phyloP scores from a whole-genome alignment of 192 early-diverging fungal genomes.

The Paraglomus occultum region DNA sequence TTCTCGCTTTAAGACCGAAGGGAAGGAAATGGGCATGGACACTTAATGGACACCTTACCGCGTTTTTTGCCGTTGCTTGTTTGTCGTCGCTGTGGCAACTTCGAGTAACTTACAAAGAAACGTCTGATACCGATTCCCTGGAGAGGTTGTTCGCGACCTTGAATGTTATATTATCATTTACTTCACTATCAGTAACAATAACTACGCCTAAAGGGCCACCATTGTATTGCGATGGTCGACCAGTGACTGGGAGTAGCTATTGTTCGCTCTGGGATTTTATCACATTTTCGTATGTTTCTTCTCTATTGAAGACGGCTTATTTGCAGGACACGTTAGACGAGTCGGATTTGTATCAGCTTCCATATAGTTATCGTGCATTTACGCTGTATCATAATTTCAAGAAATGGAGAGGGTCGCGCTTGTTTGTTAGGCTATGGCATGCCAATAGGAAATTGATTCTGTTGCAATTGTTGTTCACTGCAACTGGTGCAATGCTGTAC shows the following conservation, averaged over 20 bases:
- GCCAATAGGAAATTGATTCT: conserved; percentile 32
- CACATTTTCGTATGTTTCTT: conserved; percentile 29
- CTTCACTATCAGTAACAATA: conserved; percentile 23
- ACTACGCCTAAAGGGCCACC: conserved; percentile 34
- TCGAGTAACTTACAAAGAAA: conserved; percentile 1
- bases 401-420: conserved; percentile 17
- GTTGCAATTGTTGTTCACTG: conserved; percentile 22
- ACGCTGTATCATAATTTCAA: conserved; percentile 35
- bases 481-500: conserved; percentile 29
- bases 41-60: conserved; percentile 35
- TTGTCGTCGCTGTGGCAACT: conserved; percentile 14
- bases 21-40: conserved; percentile 31
- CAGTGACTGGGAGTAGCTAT: conserved; percentile 26
- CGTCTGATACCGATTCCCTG: neutral
- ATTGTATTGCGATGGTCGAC: conserved; percentile 26
- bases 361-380: conserved; percentile 30
- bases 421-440: conserved; percentile 31
- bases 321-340: conserved; percentile 19
- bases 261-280: conserved; percentile 37
- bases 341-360: conserved; percentile 32
- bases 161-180: neutral
- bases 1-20: neutral
- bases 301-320: conserved; percentile 29
- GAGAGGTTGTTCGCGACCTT: neutral
- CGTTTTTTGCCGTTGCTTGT: conserved; percentile 31